These are phyloP conservation scores for Neohortaea acidophila DNA, from an alignment of 495 filamentous ascomycete genomes.

Conservation along the genomic window DNA sequence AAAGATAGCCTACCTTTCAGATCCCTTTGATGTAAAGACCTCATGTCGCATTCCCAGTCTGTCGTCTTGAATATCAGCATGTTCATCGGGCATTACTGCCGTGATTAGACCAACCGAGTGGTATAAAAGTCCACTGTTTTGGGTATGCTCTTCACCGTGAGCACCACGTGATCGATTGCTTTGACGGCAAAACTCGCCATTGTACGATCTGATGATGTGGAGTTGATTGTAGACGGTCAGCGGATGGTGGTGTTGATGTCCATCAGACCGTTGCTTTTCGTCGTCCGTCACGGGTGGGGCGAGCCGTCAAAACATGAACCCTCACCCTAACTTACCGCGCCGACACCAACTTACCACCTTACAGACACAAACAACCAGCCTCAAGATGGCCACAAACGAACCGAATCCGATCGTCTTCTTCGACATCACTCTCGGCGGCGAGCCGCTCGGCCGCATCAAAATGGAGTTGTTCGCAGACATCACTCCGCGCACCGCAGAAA, in stretches of 20 bases:
- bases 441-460: slow-evolving; percentile 79
- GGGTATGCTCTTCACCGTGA: slow-evolving; percentile 35
- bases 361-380: no score
- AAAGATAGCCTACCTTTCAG: slow-evolving; percentile 6
- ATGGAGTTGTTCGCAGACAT: slow-evolving; percentile 82
- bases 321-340: no score
- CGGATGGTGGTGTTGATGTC: no score
- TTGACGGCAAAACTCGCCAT: slow-evolving; percentile 21
- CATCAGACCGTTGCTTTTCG: no score
- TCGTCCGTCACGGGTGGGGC: no score
- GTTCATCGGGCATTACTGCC: no score
- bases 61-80: no score
- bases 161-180: slow-evolving; percentile 39
- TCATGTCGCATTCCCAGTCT: slow-evolving; percentile 38
- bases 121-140: slow-evolving; percentile 36
- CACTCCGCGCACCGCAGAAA: slow-evolving; percentile 81
- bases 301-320: no score
- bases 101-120: no score
- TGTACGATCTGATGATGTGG: no score
- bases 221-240: no score
- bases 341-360: no score
- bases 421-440: slow-evolving; percentile 86
- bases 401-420: slow-evolving; percentile 70
- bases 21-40: slow-evolving; percentile 27
- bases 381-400: slow-evolving; percentile 5